Evolutionary conservation across 1,139 yeast species (phyloP), one percentile per base, ranked within the genome.

Genomic region (Yamadazyma mexicana): DNA sequence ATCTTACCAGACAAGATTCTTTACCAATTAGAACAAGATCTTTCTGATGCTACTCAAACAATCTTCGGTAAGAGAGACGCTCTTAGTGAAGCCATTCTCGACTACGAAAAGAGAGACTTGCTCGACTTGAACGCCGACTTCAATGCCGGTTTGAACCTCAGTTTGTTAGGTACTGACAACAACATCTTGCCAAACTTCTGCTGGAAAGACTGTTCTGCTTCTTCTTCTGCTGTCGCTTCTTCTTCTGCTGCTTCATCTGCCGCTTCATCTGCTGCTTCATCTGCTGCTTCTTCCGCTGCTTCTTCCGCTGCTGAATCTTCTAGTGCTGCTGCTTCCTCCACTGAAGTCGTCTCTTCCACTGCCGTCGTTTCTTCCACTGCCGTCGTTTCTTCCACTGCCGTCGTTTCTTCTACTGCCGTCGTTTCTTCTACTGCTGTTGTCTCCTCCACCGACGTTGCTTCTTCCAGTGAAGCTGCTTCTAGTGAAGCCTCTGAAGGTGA

Each of bases 181-280:
- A 51, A 49, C 45, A 30, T 50, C 39, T 58, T 59, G 46, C 65
- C 66, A 47, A 60, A 59, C 60, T 60, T 55, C 56, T 57, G 64
- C 50, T 61, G 66, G 66, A 34, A 28, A 22, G 51, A 45, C 18
- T 50, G 54, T 46, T 40, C 30, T 14, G 29, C 40, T 17, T 22
- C 48, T 10, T 33, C 53, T 3, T 18, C 45, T 14, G 29, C 31
- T 27, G 18, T 35, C 23, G 12, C 50, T 27, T 16, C 47, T 14
- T 17, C 32, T 23, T 20, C 38, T 8, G 33, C 43, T 22, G 16
- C 47, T 12, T 18, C 49, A 18, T 34, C 51, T 31, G n/a, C 45
- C 16, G 12, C 45, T 30, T 33, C 49, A 30, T 42, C 54, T 38
- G 37, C 46, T 18, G 33, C 25, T 17, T 27, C 41, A 30, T 34